phyloP scores from a whole-genome alignment of 768 basidiomycete genomes.

The Psilocybe cyanescens region DNA sequence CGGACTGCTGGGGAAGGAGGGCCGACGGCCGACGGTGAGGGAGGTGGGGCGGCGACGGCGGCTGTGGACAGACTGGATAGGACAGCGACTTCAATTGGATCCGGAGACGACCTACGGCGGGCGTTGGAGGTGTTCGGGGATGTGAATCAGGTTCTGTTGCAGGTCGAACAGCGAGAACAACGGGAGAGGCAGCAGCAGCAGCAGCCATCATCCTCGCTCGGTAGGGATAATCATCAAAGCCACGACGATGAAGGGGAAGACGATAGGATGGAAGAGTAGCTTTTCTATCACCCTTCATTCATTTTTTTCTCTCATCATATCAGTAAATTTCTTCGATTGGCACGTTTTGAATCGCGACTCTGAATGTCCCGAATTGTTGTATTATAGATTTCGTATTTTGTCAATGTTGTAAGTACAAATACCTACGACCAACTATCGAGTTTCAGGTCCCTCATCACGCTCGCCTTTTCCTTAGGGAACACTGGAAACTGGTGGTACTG shows the following conservation, averaged over 20 bases:
- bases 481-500: too few relatives aligned
- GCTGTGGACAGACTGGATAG: conserved; percentile 20
- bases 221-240: neutral
- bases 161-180: neutral
- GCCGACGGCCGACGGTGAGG: neutral
- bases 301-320: too few relatives aligned
- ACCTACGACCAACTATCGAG: too few relatives aligned
- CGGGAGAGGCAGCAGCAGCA: neutral
- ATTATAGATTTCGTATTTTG: too few relatives aligned
- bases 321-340: too few relatives aligned
- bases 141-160: conserved; percentile 5
- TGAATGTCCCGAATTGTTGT: too few relatives aligned
- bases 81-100: conserved; percentile 25
- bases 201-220: too few relatives aligned
- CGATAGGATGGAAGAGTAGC: conserved; percentile 13
- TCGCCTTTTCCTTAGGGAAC: too few relatives aligned
- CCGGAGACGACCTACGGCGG: conserved; percentile 29
- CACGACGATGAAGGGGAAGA: neutral
- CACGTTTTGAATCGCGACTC: too few relatives aligned
- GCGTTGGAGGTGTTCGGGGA: conserved; percentile 27
- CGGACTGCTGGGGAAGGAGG: conserved; percentile 22
- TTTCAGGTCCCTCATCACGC: too few relatives aligned
- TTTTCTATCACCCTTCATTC: too few relatives aligned
- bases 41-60: conserved; percentile 11
- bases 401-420: too few relatives aligned